Conservation (phyloP, 2,329 filamentous ascomycete species). For the Fusarium longipes region DNA sequence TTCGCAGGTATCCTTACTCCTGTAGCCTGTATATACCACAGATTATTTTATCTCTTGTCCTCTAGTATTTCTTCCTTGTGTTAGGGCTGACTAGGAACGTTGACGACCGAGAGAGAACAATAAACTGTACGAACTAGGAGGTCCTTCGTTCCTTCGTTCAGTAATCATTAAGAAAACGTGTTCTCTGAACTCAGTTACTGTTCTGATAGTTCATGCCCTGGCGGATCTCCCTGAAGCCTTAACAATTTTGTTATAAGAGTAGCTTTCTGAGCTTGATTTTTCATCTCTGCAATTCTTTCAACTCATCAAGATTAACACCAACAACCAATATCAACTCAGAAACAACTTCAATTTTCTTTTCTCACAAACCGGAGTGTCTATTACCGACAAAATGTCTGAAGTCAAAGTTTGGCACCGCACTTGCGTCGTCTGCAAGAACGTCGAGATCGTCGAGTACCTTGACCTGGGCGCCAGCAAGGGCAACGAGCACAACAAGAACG, state of each 20-base stretch:
- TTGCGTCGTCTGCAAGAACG: conserved; percentile 3
- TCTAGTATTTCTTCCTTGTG: background rate
- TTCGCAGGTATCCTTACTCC: background rate
- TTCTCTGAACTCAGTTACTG: background rate
- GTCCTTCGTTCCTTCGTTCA: background rate
- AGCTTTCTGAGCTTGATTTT: background rate
- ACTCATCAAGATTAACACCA: background rate
- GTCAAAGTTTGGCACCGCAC: conserved; percentile 10
- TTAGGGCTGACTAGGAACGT: too few relatives aligned
- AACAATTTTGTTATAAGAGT: background rate
- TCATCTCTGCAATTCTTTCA: background rate
- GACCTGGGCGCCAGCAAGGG: background rate
- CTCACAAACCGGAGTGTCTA: background rate
- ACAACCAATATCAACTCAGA: background rate
- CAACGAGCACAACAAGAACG: background rate
- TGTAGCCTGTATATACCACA: background rate
- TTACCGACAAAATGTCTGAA: conserved; percentile 1
- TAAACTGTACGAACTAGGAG: background rate
- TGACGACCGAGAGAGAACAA: background rate
- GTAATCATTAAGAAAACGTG: background rate
- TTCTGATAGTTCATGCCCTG: background rate
- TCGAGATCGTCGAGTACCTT: background rate
- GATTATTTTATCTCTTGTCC: background rate
- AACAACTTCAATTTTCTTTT: background rate
- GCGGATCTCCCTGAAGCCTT: background rate